A percentile compares a stretch with the other conserved stretches of the same genome.
These are phyloP conservation scores for Euphorbia peplus DNA, from an alignment of 345 rosid genomes.

Conservation along the genomic window DNA sequence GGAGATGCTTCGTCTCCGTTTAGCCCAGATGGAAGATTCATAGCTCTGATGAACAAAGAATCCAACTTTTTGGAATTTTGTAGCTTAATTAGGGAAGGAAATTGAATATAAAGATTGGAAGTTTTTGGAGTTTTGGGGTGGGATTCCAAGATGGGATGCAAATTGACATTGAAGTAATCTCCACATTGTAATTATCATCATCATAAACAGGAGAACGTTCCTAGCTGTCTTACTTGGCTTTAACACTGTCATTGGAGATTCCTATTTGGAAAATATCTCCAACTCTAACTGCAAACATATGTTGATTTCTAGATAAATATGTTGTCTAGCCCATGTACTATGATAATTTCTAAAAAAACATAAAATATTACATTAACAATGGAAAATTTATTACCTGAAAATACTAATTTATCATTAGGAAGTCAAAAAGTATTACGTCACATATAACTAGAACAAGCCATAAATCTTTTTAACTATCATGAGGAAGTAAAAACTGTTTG, in stretches of 20 bases:
- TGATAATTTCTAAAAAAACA: not conserved
- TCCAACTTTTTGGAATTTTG: not conserved
- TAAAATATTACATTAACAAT: too few species aligned
- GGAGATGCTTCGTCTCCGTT: constrained; percentile 25
- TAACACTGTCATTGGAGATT: constrained; percentile 5
- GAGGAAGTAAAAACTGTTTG: too few species aligned
- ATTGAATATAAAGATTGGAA: constrained; percentile 16
- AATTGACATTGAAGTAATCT: constrained; percentile 39
- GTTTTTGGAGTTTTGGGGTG: constrained; percentile 9
- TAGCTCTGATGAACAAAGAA: not conserved
- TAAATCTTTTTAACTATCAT: too few species aligned
- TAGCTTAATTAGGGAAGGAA: not conserved
- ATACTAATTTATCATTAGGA: too few species aligned
- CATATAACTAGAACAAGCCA: too few species aligned
- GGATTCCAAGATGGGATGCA: not conserved
- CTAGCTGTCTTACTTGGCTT: constrained; percentile 1
- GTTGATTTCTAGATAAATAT: not conserved
- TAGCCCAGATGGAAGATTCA: constrained; percentile 27
- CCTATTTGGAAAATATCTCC: not conserved
- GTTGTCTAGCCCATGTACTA: not conserved
- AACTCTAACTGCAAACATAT: not conserved
- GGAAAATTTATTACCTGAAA: too few species aligned
- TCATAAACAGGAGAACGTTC: not conserved
- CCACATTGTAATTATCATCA: constrained; percentile 6
- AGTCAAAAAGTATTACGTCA: too few species aligned